Base-by-base conservation (phyloP, 2,329 filamentous ascomycete genomes). In the Aspergillus cejpii region DNA sequence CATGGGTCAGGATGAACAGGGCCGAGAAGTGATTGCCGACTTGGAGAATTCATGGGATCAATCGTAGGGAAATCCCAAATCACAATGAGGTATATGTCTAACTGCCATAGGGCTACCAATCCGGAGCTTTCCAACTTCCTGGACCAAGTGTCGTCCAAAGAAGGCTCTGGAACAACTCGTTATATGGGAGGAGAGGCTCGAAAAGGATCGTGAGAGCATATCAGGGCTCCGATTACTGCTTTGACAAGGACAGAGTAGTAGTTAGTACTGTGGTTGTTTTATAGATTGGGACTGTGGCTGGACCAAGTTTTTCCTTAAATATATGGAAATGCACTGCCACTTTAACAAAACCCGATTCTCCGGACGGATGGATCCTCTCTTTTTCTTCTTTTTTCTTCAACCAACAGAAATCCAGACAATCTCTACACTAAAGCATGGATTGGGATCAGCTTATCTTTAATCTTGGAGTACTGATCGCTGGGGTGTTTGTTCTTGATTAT, bases 401-500 rank as follows among this genome's bases (percentile, higher is more conserved):
- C 23, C 23, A 5, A 8, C 8, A 8, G 5, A 8, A 8, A 24
- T 24, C 5, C 4, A 24, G 5, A 8, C 23, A 5, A 24, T 8
- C 23, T 8, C 23, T 24, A 24, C 23, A 34, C 15, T 8, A 8
- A 11, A 5, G 1, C 8, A 59, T 61, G 54, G 59, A 69, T 48
- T 61, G 56, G 51, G 62, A 68, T 43, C 48, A 20, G 5, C 48
- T 71, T 6, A 52, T 54, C 15, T 75, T 71, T 56, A 72, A 73
- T 26, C 37, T 26, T 4, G 53, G 55, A 3, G 41, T 48, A 0
- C 52, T 77, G 44, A 56, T 74, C 34, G 63, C 65, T 8, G 66
- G 67, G 1, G 62, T 76, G 0, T 76, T 76, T 50, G 54, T 78
- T 8, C 67, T 78, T 28, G 74, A 78, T 49, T 71, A 62, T 48